Evolutionary conservation across 306 rosid species (phyloP), one percentile per base, ranked within the genome.

Genomic region (Canavalia ensiformis): DNA sequence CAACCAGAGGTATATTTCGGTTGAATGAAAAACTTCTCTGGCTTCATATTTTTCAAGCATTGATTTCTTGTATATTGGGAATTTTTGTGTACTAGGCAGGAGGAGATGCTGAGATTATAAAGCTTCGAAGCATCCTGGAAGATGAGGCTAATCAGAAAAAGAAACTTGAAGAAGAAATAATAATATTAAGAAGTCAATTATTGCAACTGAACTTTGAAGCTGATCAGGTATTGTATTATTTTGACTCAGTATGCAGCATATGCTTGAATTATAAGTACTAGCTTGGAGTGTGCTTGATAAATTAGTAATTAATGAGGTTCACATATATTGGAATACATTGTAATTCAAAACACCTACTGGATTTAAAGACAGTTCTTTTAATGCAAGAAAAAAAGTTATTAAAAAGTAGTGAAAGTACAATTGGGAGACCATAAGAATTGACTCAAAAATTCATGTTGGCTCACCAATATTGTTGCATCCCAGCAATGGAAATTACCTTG

Each of bases 131-230:
- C 46, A 83, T 81, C 45, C 68, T 90, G 58, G 90, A 86, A 76
- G 96, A 89, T 50, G 94, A 90, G 84, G 75, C 87, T 75, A 81
- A 42, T 73, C 88, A 91, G 79, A 90, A 93, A 77, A 89, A 72
- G 84, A 91, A 84, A 77, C 94, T 89, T 82, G 96, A 89, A 86
- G 96, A 93, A 88, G 97, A 93, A 82, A 77, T 90, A 57, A 79
- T 93, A 81, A 79, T 91, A 58, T 79, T 91, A 68, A 90, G 89
- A 68, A 93, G 96, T 72, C 94, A 91, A 82, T 65, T 93, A 80
- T 72, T 87, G 85, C 94, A 93, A 85, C 63, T 86, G 74, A 90
- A 86, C 74, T 85, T 88, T 83, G 97, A 93, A 88, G 90, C 91
- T 86, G 92, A 88, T 45, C 92, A 91, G 94, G 97, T 93, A 75